These are phyloP conservation scores for Teratosphaeria pseudoeucalypti DNA, from an alignment of 2,329 filamentous ascomycete genomes.

Conservation along the genomic window DNA sequence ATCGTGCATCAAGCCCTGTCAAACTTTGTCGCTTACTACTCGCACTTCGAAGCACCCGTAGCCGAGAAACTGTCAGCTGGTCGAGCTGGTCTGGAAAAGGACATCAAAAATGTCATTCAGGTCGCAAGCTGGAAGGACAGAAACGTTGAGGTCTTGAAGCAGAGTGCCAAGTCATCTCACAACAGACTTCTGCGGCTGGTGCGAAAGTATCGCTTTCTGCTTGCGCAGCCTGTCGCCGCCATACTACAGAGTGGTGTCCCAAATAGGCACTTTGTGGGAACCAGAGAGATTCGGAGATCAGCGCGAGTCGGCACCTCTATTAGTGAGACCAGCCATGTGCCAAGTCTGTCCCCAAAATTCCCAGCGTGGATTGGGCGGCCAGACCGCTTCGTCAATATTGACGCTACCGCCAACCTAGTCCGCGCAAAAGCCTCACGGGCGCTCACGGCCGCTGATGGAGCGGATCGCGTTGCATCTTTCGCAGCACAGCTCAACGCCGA, in stretches of 20 bases:
- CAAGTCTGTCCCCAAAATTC: not conserved
- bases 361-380: conserved; percentile 35
- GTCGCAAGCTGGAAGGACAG: conserved; percentile 97
- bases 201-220: conserved; percentile 71
- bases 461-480: conserved; percentile 52
- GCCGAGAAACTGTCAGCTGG: conserved; percentile 55
- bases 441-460: not conserved
- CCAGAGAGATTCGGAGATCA: not conserved
- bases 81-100: conserved; percentile 71
- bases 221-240: conserved; percentile 63
- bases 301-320: not conserved
- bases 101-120: conserved; percentile 85
- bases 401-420: conserved; percentile 26
- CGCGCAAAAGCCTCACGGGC: not conserved
- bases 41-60: conserved; percentile 58
- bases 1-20: conserved; percentile 54
- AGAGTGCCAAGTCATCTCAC: conserved; percentile 84
- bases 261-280: not conserved
- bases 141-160: conserved; percentile 78
- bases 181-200: conserved; percentile 86
- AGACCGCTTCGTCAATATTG: conserved; percentile 59
- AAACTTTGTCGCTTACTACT: conserved; percentile 70
- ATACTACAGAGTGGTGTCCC: conserved; percentile 32
- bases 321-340: not conserved
- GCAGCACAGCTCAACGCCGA: conserved; percentile 56